Conservation (phyloP, 2,329 filamentous ascomycete genomes). For the Verticillium klebahnii region DNA sequence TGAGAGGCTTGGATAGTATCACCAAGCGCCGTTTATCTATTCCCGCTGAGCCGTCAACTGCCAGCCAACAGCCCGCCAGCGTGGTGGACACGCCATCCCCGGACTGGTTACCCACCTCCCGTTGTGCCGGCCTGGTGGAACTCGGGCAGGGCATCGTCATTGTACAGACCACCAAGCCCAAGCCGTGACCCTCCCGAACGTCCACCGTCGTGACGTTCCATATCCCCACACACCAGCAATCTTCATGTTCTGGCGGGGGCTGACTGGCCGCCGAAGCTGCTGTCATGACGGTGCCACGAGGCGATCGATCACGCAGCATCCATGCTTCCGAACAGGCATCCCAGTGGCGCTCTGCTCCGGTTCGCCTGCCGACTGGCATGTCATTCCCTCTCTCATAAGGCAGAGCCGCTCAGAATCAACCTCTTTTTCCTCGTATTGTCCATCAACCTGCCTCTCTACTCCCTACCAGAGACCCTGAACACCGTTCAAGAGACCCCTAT, state of each 20-base stretch:
- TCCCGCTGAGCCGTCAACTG: neutral
- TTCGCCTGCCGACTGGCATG: neutral
- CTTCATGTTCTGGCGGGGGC: conserved; percentile 8
- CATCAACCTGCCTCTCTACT: conserved; percentile 7
- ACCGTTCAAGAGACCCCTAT: neutral
- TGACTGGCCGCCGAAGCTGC: neutral
- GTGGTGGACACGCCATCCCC: conserved; percentile 2
- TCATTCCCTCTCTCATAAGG: neutral
- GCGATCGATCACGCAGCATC: neutral
- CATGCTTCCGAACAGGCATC: neutral
- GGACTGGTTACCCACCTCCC: neutral
- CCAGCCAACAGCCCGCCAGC: conserved; percentile 7
- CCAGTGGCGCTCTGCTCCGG: neutral
- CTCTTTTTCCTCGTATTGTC: neutral
- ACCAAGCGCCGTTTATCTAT: neutral
- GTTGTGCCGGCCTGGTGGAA: neutral
- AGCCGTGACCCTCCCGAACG: neutral
- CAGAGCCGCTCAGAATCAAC: conserved; percentile 1
- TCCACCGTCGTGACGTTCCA: conserved; percentile 13
- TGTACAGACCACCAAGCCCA: neutral
- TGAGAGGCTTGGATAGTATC: neutral
- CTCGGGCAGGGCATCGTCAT: neutral
- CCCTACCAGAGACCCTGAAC: neutral
- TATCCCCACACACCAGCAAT: conserved; percentile 9
- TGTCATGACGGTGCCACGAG: conserved; percentile 11